phyloP scores from a whole-genome alignment of 345 rosid species.

The Dimocarpus longan region DNA sequence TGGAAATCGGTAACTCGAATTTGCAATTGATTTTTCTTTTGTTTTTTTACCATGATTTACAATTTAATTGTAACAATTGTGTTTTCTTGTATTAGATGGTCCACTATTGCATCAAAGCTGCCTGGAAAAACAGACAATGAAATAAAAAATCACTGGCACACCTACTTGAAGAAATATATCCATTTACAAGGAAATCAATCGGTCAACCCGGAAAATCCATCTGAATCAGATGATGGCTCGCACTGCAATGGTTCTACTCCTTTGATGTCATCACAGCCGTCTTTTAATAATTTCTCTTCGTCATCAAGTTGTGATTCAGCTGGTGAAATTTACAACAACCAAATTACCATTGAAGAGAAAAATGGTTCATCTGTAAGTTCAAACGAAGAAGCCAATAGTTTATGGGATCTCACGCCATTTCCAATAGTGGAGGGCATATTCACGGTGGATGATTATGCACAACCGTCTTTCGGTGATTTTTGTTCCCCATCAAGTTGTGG shows the following conservation, averaged over 20 bases:
- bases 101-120: constrained; percentile 49
- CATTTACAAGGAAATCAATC: no score
- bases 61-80: no score
- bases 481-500: no score
- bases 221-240: constrained; percentile 11
- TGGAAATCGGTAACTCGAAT: constrained; percentile 48
- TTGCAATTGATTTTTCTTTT: no score
- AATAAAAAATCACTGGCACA: constrained; percentile 28
- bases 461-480: no score
- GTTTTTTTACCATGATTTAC: no score
- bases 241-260: not conserved
- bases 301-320: not conserved
- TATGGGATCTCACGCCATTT: not conserved
- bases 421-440: no score
- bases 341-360: not conserved
- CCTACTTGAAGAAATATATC: no score
- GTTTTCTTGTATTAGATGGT: constrained; percentile 43
- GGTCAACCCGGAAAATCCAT: no score
- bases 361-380: not conserved
- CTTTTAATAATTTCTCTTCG: no score
- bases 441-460: no score
- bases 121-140: constrained; percentile 59
- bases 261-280: not conserved
- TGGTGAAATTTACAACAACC: not conserved
- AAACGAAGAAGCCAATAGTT: not conserved